These are phyloP conservation scores for Diaporthe amygdali DNA, from an alignment of 2,329 filamentous ascomycete genomes.

Conservation along the genomic window DNA sequence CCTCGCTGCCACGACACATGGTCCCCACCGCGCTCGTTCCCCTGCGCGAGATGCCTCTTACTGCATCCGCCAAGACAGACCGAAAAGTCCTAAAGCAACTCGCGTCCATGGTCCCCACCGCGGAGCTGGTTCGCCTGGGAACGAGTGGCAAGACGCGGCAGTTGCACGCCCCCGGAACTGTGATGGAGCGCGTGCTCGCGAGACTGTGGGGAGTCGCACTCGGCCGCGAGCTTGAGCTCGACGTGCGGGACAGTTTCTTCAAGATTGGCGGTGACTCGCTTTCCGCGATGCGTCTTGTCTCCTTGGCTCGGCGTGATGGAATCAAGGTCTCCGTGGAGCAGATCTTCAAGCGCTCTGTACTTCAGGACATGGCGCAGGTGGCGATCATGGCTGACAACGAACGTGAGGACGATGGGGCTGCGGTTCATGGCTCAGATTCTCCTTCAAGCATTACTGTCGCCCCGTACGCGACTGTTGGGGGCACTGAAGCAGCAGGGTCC, in stretches of 20 bases:
- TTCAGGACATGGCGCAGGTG: not conserved
- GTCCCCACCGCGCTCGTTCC: slow-evolving; percentile 13
- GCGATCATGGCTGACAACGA: not conserved
- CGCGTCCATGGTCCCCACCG: not conserved
- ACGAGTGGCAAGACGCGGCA: not conserved
- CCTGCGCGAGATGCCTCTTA: slow-evolving; percentile 17
- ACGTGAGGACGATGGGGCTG: not conserved
- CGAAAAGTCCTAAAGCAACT: slow-evolving; percentile 17
- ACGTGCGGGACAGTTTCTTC: slow-evolving; percentile 33
- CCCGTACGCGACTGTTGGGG: not conserved
- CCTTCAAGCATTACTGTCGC: not conserved
- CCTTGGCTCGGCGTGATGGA: not conserved
- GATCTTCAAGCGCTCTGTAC: not conserved
- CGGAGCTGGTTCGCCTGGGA: not conserved
- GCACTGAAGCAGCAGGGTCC: not conserved
- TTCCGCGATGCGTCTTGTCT: slow-evolving; percentile 31
- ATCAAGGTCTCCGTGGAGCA: not conserved
- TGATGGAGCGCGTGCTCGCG: not conserved
- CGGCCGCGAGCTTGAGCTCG: slow-evolving; percentile 9
- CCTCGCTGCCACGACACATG: slow-evolving; percentile 18
- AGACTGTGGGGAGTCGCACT: not conserved
- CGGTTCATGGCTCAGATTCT: not conserved
- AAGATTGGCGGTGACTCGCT: slow-evolving; percentile 37
- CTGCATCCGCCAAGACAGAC: slow-evolving; percentile 20
- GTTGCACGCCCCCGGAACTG: not conserved